Base-by-base conservation (phyloP, 1,284 basidiomycete genomes). In the Thelephora terrestris region DNA sequence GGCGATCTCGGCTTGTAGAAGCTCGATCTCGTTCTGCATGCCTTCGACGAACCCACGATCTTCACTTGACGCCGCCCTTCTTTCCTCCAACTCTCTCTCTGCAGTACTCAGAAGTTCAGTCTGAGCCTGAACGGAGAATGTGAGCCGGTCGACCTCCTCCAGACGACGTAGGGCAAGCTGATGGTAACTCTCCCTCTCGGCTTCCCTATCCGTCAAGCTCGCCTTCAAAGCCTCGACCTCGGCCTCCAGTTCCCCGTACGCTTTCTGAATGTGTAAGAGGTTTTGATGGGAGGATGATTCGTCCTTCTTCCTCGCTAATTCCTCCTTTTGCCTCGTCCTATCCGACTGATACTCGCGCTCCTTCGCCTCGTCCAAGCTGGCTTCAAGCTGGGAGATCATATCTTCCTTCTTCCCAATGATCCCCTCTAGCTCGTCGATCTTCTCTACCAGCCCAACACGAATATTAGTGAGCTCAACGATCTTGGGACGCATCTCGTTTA, bases 401-500 rank as follows among this genome's bases (percentile, higher is more conserved):
- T 63, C 59, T 52, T 85, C 82, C 21, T 79, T 73, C 51, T 68
- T 73, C 35, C 67, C 67, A 50, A 86, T 57, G 10, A 71, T 68
- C 47, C 71, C 69, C 52, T 81, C 71, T 47, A 86, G 63, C 47
- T 64, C 61, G 48, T 77, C 77, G 40, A 79, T 66, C 53, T 75
- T 75, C 52, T 88, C 85, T 46, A 71, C 71, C 17, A 88, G 69
- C 50, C 83, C 75, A 12, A 84, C 63, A 59, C 85, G 87, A 48
- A 67, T 71, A 46, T 79, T 75, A 1, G 82, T 87, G 46, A 90
- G 69, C 61, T 89, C 82, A 12, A 88, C 79, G 53, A 87, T 79
- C 68, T 88, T 89, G 24, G 85, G 78, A n/a, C 84, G 75, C 79
- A 89, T 84, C 64, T 90, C 85, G 52, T 88, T 80, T 48, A 90